Base-by-base conservation (phyloP, 306 rosid species). In the Rosa persica region DNA sequence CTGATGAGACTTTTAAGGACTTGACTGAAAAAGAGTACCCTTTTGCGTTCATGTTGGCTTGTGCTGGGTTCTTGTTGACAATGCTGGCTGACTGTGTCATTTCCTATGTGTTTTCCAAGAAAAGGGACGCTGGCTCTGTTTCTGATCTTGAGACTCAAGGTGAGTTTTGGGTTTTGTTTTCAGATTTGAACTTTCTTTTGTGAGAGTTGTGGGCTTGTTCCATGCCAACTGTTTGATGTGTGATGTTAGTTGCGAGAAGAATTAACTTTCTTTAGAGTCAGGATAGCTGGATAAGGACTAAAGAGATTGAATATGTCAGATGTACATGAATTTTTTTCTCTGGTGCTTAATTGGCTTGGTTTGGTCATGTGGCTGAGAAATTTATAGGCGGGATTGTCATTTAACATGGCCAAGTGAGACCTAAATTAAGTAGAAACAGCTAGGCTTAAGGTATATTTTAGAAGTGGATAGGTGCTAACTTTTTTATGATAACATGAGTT, bases 31-130 rank as follows among this genome's bases (percentile, higher is more conserved):
- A 76, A 39, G 73, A 81, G 61, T 93, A 91, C 69, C 97, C 98
- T 4, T 93, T 88, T 55, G 98, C 97, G 0, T 93, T 87, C 64
- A 93, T 91, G 98, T 70, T 93, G 75, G 95, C 98, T 0, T 86
- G 93, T 79, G 82, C 44, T 5, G 98, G 97, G 4, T 93, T 86
- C 74, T 73, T 89, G 91, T 5, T 91, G 22, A 93, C 95, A 3
- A 83, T 88, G 93, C 79, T 88, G 19, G 95, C 89, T 25, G 98
- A 93, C 79, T 85, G 88, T 46, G 51, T 86, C 0, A 84, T 91
- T 78, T 66, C 92, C 0, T 81, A 79, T 5, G 58, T 89, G 71
- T 79, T 81, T 67, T 38, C 22, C 5, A 90, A 88, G 80, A 52
- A 76, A 0, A 61, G 27, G 4, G 47, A 4, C 0, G 65, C 7